Base-by-base conservation (phyloP, 2,329 filamentous ascomycete species). In the Phoma herbarum region DNA sequence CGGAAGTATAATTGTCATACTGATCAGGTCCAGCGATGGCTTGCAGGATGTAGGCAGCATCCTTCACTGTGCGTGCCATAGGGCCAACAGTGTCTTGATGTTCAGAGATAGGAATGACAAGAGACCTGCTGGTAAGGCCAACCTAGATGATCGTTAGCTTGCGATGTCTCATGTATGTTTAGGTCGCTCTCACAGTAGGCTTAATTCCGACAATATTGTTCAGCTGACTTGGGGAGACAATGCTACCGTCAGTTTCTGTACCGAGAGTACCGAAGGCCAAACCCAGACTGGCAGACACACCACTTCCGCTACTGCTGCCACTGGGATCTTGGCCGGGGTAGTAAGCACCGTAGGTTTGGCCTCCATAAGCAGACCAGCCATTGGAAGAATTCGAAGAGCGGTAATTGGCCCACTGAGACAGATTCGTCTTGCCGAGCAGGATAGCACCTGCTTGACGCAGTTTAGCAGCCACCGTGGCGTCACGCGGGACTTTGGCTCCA, bases 351-450 rank as follows among this genome's bases (percentile, higher is more conserved):
- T 82, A 80, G 0, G 83, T 83, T 69, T 90, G 88, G 0, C 88
- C 88, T 8, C 86, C 86, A 58, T 85, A 80, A 0, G 88, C 84
- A 44, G 83, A 86, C 88, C 88, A 91, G 5, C 88, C 88, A 56
- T 85, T 85, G 11, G 78, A 83, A 4, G 79, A 80, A 65, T 88
- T 89, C 10, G 69, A 70, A 3, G 83, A 86, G 10, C 89, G 80
- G 52, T 79, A 87, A 64, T 88, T 87, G 2, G 85, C 85, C 86
- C 88, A 90, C 69, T 90, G 83, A 1, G 82, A 86, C 26, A 90
- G 70, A 55, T 87, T 88, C 0, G 86, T 78, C 75, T 91, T 90
- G 45, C 88, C 89, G 0, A 91, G 79, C 41, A 91, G 84, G 41
- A 91, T 79, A 1, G 82, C 85, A 2, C 88, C 88, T 1, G 85